These are phyloP conservation scores for Globisporangium parvum DNA, from an alignment of 352 stramenopile genomes.

Conservation along the genomic window DNA sequence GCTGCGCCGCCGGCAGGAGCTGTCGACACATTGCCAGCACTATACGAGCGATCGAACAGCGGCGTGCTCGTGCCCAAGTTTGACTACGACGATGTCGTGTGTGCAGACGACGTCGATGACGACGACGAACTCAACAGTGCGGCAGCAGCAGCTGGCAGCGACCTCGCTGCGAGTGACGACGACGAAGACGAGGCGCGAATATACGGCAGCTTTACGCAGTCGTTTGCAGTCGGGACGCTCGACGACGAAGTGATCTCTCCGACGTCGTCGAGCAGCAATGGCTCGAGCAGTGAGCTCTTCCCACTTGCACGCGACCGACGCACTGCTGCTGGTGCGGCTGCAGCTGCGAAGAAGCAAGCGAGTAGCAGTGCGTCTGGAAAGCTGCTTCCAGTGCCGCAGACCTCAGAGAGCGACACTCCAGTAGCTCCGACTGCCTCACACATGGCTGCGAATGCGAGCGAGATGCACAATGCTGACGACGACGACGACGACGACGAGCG, in stretches of 20 bases:
- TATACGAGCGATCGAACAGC: constrained; percentile 15
- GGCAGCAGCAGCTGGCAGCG: background rate
- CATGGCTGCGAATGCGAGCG: constrained; percentile 20
- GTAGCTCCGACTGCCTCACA: constrained; percentile 2
- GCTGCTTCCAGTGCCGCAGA: background rate
- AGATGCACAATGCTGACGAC: constrained; percentile 13
- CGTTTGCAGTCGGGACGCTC: background rate
- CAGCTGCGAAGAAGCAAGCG: constrained; percentile 9
- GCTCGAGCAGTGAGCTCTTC: constrained; percentile 27
- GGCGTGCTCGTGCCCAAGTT: constrained; percentile 16
- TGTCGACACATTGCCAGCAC: background rate
- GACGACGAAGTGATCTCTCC: constrained; percentile 28
- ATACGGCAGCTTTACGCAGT: constrained; percentile 10
- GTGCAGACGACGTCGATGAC: constrained; percentile 6
- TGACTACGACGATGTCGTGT: constrained; percentile 12
- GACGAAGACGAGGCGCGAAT: constrained; percentile 6
- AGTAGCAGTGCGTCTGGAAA: background rate
- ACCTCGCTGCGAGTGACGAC: background rate
- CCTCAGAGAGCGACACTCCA: background rate
- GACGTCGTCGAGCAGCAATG: constrained; percentile 57
- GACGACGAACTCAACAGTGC: too few species aligned
- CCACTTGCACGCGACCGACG: constrained; percentile 1
- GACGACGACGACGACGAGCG: constrained; percentile 17
- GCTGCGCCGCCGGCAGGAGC: background rate
- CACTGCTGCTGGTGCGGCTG: background rate